phyloP scores from a whole-genome alignment of 2,329 filamentous ascomycete genomes.

The Claviceps sorghi region DNA sequence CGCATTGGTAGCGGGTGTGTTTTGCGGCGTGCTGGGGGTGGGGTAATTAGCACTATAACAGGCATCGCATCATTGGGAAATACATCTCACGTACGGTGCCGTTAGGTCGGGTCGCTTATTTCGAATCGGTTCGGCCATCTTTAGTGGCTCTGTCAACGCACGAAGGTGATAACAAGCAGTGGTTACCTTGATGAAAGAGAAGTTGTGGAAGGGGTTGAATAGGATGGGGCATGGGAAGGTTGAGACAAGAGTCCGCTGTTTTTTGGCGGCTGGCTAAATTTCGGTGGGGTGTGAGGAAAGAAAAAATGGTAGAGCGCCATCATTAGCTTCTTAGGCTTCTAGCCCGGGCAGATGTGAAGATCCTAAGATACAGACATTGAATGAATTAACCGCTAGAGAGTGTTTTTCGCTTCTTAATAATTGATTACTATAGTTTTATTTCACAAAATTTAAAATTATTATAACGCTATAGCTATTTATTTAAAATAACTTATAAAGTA shows the following conservation, averaged over 20 bases:
- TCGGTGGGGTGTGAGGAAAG: constrained; percentile 21
- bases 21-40: constrained; percentile 76
- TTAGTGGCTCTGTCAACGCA: constrained; percentile 18
- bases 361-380: no score
- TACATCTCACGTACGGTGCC: constrained; percentile 39
- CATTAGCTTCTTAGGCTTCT: constrained; percentile 16
- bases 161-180: constrained; percentile 8
- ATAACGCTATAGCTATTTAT: no score
- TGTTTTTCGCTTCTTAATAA: no score
- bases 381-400: no score
- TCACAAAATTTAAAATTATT: no score
- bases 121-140: constrained; percentile 51
- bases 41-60: constrained; percentile 23
- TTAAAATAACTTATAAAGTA: no score
- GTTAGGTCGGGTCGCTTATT: constrained; percentile 44
- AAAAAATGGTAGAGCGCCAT: constrained; percentile 19
- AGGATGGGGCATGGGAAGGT: constrained; percentile 17
- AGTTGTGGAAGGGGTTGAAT: constrained; percentile 12
- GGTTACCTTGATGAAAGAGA: constrained; percentile 16
- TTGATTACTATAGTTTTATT: no score
- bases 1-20: constrained; percentile 88
- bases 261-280: constrained; percentile 24
- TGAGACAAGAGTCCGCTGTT: constrained; percentile 17
- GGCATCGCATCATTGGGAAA: constrained; percentile 7
- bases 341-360: no score